Evolutionary conservation across 2,329 filamentous ascomycete genomes (phyloP), one percentile per base, ranked within the genome.

Genomic region (Fusarium sp.): DNA sequence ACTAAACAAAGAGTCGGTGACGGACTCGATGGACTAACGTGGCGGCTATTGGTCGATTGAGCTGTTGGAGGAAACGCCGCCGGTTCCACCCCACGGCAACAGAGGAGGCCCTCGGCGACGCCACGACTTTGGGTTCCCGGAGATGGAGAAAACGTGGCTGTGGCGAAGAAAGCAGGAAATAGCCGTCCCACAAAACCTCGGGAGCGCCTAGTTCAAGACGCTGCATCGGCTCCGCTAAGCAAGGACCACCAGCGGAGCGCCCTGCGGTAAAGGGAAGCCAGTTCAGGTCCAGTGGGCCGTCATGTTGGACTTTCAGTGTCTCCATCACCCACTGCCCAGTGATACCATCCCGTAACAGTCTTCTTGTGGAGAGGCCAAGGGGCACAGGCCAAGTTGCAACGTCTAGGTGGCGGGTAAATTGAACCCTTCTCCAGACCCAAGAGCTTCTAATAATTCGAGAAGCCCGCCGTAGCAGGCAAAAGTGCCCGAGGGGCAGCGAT

Each of bases 101-200:
- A 58, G 41, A 59, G 64, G 61, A 41, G 43, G 43, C 68, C 60
- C 66, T 75, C 63, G 41, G 57, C 64, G 65, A 70, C 74, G 71
- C 74, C 76, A 76, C 73, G 56, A 32, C 61, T 35, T 37, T 45
- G 50, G 57, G 66, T 48, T 23, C 50, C 43, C 63, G 52, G 64
- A 64, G 45, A 62, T 67, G 66, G 60, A 72, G 67, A 68, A 73
- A 77, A 73, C 73, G 76, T 78, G 75, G 76, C 76, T 78, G 70
- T 67, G 71, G 71, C 74, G 58, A 77, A 67, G 18, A 34, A 50
- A 60, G 66, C 35, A 20, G 16, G 48, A 64, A 41, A 35, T 32
- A 27, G n/a, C 56, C 25, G 71, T 25, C 56, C 67, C 67, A 50
- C 18, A 54, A 39, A 41, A 39, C 34, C 52, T 74, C 73, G 73